These are phyloP conservation scores for Kluyveromyces nonfermentans DNA, from an alignment of 805 yeast species.

Conservation along the genomic window DNA sequence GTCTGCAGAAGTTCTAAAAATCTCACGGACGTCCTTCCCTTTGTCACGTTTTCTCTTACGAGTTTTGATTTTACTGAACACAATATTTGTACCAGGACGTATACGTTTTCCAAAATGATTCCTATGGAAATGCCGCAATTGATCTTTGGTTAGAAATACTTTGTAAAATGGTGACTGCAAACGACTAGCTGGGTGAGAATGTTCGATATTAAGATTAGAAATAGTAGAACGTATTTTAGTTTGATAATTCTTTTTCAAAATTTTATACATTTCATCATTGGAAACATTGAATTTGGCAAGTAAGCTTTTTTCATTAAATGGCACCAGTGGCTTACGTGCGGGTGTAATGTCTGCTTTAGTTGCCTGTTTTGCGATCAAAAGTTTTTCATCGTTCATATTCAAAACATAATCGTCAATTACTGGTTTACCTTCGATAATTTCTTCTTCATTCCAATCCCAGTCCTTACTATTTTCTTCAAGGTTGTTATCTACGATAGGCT, in stretches of 20 bases:
- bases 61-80: slow-evolving; percentile 61
- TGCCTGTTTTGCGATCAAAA: slow-evolving; percentile 44
- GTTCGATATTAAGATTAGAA: slow-evolving; percentile 85
- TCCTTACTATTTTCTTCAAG: slow-evolving; percentile 22
- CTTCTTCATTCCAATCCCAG: slow-evolving; percentile 40
- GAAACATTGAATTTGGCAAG: slow-evolving; percentile 69
- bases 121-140: slow-evolving; percentile 72
- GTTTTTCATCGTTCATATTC: slow-evolving; percentile 81
- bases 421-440: slow-evolving; percentile 63
- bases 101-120: slow-evolving; percentile 51
- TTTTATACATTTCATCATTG: slow-evolving; percentile 79
- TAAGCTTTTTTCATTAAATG: slow-evolving; percentile 45
- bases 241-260: slow-evolving; percentile 76
- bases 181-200: slow-evolving; percentile 76
- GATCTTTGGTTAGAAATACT: slow-evolving; percentile 58
- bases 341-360: slow-evolving; percentile 4
- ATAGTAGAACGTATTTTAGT: slow-evolving; percentile 87
- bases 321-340: slow-evolving; percentile 27
- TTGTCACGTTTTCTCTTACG: slow-evolving; percentile 86
- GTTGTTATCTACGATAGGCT: slow-evolving; percentile 6
- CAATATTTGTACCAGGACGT: slow-evolving; percentile 68
- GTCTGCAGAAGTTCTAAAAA: slow-evolving; percentile 63
- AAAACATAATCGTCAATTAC: slow-evolving; percentile 30
- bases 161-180: slow-evolving; percentile 88
- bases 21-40: slow-evolving; percentile 69